Evolutionary conservation across 768 basidiomycete species (phyloP), one percentile per base, ranked within the genome.

Genomic region (Paxillus rubicundulus): DNA sequence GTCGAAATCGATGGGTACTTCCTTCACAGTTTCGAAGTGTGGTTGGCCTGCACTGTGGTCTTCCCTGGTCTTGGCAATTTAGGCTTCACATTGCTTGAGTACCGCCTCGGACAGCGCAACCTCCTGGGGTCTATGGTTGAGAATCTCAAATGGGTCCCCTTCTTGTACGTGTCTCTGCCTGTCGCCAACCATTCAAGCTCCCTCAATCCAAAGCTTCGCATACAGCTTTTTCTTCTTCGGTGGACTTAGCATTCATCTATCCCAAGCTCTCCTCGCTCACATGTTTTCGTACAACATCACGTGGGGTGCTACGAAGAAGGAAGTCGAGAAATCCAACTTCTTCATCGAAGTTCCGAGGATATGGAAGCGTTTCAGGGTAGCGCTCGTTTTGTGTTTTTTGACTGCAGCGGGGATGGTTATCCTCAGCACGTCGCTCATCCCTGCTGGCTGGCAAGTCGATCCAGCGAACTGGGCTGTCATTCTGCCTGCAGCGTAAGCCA

Each of bases 251-350:
- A 73, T 81, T 49, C 82, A 82, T 34, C 69, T 84, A 47, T 72
- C 75, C 0, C 69, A 73, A 17, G 81, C 82, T 1, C 68, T 84
- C 21, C 74, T 80, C 34, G 76, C 80, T 2, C 82, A 85, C 66
- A 40, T 84, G 40, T 77, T 82, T 60, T 79, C 80, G 41, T 84
- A 82, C 62, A 78, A 85, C 63, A 78, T 80, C 60, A 68, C 68
- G 5, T 85, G 82, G 84, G 75, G 77, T 5, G 75, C 82, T 6
- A 85, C 84, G 14, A 78, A 81, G 61, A 93, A 92, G 78, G 88
- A 90, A 69, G 89, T 94, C 44, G 86, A 93, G 65, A 78, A 82
- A 33, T 89, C 88, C n/a, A 94, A 93, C 66, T 93, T 96, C 75
- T 93, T 89, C 79, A 80, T 87, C 41, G 92, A 96, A 67, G 83